These are phyloP conservation scores for Fusarium sambucinum DNA, from an alignment of 2,329 filamentous ascomycete species.

Conservation along the genomic window DNA sequence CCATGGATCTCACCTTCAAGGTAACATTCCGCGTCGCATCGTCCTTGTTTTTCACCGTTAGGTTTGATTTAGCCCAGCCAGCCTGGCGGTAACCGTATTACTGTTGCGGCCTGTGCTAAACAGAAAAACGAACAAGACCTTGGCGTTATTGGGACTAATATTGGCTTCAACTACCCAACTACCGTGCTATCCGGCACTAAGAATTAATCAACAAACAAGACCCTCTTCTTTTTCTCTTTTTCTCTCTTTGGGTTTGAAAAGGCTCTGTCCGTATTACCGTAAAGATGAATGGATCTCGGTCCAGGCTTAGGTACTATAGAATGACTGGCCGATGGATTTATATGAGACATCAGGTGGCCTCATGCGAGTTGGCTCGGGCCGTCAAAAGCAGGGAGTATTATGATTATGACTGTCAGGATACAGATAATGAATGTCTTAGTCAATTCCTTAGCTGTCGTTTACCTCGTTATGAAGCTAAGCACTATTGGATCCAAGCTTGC, in stretches of 20 bases:
- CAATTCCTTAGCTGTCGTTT: constrained; percentile 10
- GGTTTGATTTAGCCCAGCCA: constrained; percentile 27
- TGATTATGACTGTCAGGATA: neutral
- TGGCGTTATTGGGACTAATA: constrained; percentile 22
- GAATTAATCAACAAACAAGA: neutral
- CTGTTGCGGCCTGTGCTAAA: constrained; percentile 3
- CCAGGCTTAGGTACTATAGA: neutral
- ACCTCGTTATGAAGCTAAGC: constrained; percentile 9
- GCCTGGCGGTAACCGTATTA: constrained; percentile 30
- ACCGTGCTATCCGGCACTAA: constrained; percentile 36
- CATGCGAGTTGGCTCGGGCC: constrained; percentile 4
- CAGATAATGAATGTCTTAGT: neutral
- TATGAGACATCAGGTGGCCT: constrained; percentile 12
- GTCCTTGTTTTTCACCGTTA: constrained; percentile 30
- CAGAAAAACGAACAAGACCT: constrained; percentile 12
- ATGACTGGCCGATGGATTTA: neutral
- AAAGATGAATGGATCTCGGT: neutral
- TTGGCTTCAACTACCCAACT: constrained; percentile 43
- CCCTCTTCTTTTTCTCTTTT: neutral
- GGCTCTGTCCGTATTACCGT: neutral
- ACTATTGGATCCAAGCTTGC: constrained; percentile 11
- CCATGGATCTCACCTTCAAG: constrained; percentile 37
- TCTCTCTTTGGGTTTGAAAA: neutral
- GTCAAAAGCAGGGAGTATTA: neutral
- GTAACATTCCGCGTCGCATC: constrained; percentile 36